phyloP scores from a whole-genome alignment of 179 eudicot genomes.

The Amaranthus tricolor region DNA sequence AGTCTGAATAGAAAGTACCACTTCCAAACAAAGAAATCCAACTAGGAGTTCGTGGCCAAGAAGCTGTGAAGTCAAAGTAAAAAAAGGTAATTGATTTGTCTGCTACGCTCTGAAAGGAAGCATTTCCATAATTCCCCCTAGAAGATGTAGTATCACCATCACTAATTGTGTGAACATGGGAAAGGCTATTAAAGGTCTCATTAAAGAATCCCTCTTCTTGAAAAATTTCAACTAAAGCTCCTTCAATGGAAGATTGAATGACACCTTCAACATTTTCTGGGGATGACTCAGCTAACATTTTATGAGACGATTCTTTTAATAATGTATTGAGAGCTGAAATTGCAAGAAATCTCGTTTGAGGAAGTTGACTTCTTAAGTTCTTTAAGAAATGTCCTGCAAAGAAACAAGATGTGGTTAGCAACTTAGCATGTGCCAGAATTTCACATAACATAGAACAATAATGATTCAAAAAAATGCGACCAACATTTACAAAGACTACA shows the following conservation, averaged over 20 bases:
- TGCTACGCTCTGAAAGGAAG: constrained; percentile 91
- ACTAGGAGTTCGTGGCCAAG: constrained; percentile 99
- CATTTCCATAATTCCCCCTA: constrained; percentile 65
- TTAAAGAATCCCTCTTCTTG: constrained; percentile 92
- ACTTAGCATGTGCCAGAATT: constrained; percentile 3
- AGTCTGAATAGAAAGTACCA: constrained; percentile 92
- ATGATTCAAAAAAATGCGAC: not conserved
- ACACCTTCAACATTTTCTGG: constrained; percentile 38
- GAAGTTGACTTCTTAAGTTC: constrained; percentile 89
- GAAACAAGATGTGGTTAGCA: not conserved
- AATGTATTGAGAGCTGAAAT: constrained; percentile 94
- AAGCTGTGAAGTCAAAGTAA: constrained; percentile 94
- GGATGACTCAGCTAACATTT: constrained; percentile 44
- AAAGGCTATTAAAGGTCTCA: constrained; percentile 84
- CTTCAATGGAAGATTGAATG: constrained; percentile 76
- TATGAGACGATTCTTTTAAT: constrained; percentile 91
- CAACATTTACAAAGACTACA: not conserved
- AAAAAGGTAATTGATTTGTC: constrained; percentile 96
- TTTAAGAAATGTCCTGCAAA: constrained; percentile 88
- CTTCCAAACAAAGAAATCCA: constrained; percentile 94
- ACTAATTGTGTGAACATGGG: constrained; percentile 83
- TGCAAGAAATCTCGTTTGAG: constrained; percentile 97
- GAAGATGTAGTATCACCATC: constrained; percentile 73
- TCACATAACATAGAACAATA: not conserved
- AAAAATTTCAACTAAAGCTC: constrained; percentile 63